phyloP scores from a whole-genome alignment of 106 monocot species.

The Apostasia ramifera region DNA sequence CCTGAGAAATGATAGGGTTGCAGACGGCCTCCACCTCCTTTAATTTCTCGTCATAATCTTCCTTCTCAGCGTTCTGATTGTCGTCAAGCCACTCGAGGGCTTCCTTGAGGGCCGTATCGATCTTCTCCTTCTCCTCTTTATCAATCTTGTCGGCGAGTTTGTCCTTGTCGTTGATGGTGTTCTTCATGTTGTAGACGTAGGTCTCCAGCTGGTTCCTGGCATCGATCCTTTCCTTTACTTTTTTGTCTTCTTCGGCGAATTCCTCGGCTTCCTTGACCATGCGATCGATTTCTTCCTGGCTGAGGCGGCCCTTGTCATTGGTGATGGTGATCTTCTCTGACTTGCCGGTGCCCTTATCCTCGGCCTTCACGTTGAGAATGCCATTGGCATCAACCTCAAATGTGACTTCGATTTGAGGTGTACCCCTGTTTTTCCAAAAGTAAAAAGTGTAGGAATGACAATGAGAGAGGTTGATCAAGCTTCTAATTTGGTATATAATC shows the following conservation, averaged over 20 bases:
- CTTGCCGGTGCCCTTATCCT: conserved; percentile 10
- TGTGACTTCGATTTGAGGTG: conserved; percentile 11
- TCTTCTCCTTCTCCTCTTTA: conserved; percentile 24
- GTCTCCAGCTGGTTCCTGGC: conserved; percentile 30
- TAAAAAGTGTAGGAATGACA: neutral
- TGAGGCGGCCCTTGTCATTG: conserved; percentile 11
- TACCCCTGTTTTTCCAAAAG: neutral
- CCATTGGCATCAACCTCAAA: conserved; percentile 14
- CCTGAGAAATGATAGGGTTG: conserved; percentile 18
- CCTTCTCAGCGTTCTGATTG: conserved; percentile 18
- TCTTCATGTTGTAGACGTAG: conserved; percentile 31
- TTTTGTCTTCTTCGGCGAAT: conserved; percentile 28
- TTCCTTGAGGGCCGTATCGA: conserved; percentile 21
- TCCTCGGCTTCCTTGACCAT: conserved; percentile 22
- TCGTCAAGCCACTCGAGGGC: conserved; percentile 25
- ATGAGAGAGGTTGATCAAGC: neutral
- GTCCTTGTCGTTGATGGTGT: conserved; percentile 26
- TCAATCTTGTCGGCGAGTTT: conserved; percentile 28
- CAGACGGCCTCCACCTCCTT: conserved; percentile 26
- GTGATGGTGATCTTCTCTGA: conserved; percentile 12
- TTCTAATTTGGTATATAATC: neutral
- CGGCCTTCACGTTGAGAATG: conserved; percentile 9
- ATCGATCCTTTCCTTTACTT: conserved; percentile 26
- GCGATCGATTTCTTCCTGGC: conserved; percentile 12
- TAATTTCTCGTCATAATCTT: conserved; percentile 23